These are phyloP conservation scores for Haematococcus sp. DNA, from an alignment of 139 green algal genomes.

Conservation along the genomic window DNA sequence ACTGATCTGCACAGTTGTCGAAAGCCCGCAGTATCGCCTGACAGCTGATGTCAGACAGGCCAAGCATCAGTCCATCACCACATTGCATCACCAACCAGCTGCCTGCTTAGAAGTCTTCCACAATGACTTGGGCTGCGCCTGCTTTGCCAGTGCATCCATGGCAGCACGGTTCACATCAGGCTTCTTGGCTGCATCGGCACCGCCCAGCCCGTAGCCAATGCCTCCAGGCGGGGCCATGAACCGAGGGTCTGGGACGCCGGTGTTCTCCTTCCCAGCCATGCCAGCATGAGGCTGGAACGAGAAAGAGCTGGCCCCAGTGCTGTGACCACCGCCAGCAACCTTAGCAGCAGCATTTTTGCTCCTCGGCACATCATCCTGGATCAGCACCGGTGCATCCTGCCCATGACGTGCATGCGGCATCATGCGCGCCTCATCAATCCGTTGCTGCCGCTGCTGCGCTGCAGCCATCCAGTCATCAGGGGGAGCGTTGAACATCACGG, in stretches of 20 bases:
- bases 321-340: no score
- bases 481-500: neutral
- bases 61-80: no score
- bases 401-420: neutral
- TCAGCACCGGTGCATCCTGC: neutral
- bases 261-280: neutral
- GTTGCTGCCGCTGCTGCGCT: constrained; percentile 3
- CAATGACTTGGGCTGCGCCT: constrained; percentile 7
- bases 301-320: no score
- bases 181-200: no score
- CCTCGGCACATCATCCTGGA: no score
- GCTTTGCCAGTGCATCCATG: neutral
- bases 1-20: no score
- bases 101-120: constrained; percentile 30
- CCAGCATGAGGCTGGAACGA: no score
- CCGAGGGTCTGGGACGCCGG: neutral
- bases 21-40: no score
- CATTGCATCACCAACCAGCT: no score
- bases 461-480: neutral
- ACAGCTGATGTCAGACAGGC: no score
- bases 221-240: neutral
- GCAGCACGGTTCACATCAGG: no score
- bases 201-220: neutral
- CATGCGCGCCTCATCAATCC: neutral
- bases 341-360: no score